Conservation (phyloP, 805 yeast species). For the Candida coquimbonensis region DNA sequence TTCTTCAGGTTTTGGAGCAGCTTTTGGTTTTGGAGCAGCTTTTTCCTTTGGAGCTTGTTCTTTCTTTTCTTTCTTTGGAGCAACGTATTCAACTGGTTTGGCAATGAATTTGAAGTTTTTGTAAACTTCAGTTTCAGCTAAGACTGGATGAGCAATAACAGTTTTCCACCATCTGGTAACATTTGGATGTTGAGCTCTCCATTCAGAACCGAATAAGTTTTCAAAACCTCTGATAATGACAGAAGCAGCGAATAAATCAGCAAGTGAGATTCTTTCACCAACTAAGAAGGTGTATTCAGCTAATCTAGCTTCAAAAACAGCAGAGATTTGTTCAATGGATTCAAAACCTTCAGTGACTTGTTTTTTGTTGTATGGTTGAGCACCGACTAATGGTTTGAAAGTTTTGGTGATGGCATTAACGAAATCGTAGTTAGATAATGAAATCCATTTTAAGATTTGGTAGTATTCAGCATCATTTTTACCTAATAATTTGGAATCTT, state of each 20-base stretch:
- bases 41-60: slow-evolving; percentile 28
- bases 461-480: slow-evolving; percentile 54
- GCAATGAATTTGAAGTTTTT: slow-evolving; percentile 52
- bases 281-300: slow-evolving; percentile 58
- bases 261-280: slow-evolving; percentile 58
- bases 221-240: slow-evolving; percentile 48
- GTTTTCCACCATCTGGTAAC: slow-evolving; percentile 69
- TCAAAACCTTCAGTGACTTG: slow-evolving; percentile 40
- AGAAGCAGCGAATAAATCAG: slow-evolving; percentile 55
- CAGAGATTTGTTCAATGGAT: slow-evolving; percentile 32
- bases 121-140: slow-evolving; percentile 38
- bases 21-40: slow-evolving; percentile 17
- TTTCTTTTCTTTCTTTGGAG: slow-evolving; percentile 64
- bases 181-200: slow-evolving; percentile 58
- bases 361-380: slow-evolving; percentile 71
- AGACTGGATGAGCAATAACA: slow-evolving; percentile 36
- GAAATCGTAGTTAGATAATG: slow-evolving; percentile 67
- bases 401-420: slow-evolving; percentile 39
- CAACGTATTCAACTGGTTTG: slow-evolving; percentile 58
- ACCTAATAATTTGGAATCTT: slow-evolving; percentile 48
- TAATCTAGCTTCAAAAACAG: slow-evolving; percentile 50
- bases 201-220: slow-evolving; percentile 53
- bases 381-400: slow-evolving; percentile 59
- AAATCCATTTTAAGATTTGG: slow-evolving; percentile 64
- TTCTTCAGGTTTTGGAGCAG: slow-evolving; percentile 25